Conservation (phyloP, 106 monocot genomes). For the Dactylorhiza incarnata region DNA sequence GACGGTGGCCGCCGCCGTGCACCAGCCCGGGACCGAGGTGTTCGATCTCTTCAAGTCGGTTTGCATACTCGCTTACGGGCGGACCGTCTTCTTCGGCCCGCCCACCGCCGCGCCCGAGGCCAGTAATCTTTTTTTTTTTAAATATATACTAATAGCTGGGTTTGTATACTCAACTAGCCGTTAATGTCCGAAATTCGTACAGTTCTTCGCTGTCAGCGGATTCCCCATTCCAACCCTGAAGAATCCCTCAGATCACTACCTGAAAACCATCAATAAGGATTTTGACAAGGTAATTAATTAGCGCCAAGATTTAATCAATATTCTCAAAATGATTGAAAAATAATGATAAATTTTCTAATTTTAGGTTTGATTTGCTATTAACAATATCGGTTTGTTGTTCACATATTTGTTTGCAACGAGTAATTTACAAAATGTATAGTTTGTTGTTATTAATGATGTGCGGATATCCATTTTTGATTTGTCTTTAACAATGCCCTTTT, state of each 20-base stretch:
- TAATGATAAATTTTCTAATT: no score
- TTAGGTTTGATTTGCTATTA: no score
- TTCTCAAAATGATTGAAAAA: no score
- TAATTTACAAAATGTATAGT: no score
- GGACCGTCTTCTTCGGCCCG: slow-evolving; percentile 15
- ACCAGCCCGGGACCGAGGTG: slow-evolving; percentile 15
- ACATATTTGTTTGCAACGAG: no score
- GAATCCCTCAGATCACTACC: slow-evolving; percentile 17
- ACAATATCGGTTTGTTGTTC: no score
- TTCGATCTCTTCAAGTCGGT: slow-evolving; percentile 8
- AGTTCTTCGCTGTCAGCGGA: slow-evolving; percentile 17
- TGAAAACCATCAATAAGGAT: slow-evolving; percentile 17
- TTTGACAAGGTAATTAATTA: slow-evolving; percentile 5
- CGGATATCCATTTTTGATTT: no score
- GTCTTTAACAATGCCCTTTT: no score
- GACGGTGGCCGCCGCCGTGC: slow-evolving; percentile 17
- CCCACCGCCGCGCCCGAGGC: neutral
- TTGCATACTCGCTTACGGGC: slow-evolving; percentile 15
- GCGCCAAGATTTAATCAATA: no score
- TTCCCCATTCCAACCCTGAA: slow-evolving; percentile 11
- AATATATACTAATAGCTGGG: neutral
- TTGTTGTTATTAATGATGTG: no score
- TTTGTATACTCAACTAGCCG: no score
- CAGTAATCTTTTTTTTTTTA: neutral
- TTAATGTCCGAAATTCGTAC: neutral